Evolutionary conservation across 129 eudicot species (phyloP).

Genomic region (Sambucus nigra): DNA sequence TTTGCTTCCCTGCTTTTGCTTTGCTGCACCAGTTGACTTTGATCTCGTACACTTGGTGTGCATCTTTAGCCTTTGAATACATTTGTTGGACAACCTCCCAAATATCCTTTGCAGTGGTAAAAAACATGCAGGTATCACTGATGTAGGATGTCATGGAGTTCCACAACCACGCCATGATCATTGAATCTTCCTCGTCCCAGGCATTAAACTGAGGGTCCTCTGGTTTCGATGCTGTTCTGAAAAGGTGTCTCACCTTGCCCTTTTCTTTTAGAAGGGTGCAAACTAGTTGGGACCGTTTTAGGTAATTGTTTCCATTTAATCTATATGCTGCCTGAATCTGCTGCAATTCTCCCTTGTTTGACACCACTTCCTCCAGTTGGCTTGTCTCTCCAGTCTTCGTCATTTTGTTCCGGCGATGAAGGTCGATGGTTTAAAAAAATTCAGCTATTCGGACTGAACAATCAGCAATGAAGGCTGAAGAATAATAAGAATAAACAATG

Average conservation of each 20-base stretch:
- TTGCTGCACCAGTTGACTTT: not conserved
- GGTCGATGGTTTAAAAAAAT: too few relatives aligned
- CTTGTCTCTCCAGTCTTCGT: too few relatives aligned
- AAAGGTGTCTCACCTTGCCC: constrained; percentile 4
- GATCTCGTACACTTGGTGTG: constrained; percentile 1
- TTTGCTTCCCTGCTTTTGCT: not conserved
- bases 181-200: constrained; percentile 12
- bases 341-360: not conserved
- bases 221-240: not conserved
- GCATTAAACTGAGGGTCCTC: not conserved
- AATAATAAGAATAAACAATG: too few relatives aligned
- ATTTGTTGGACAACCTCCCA: not conserved
- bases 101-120: constrained; percentile 1
- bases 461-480: too few relatives aligned
- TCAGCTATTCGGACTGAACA: too few relatives aligned
- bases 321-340: not conserved
- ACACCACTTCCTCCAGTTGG: too few relatives aligned
- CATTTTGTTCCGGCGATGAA: too few relatives aligned
- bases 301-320: constrained; percentile 5
- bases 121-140: constrained; percentile 9
- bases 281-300: constrained; percentile 11
- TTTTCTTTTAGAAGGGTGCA: constrained; percentile 5
- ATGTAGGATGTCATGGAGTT: too few relatives aligned
- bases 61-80: constrained; percentile 7
- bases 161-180: constrained; percentile 10